Evolutionary conservation across 331 rosid species (phyloP), one percentile per base, ranked within the genome.

Genomic region (Spiraea crenata): DNA sequence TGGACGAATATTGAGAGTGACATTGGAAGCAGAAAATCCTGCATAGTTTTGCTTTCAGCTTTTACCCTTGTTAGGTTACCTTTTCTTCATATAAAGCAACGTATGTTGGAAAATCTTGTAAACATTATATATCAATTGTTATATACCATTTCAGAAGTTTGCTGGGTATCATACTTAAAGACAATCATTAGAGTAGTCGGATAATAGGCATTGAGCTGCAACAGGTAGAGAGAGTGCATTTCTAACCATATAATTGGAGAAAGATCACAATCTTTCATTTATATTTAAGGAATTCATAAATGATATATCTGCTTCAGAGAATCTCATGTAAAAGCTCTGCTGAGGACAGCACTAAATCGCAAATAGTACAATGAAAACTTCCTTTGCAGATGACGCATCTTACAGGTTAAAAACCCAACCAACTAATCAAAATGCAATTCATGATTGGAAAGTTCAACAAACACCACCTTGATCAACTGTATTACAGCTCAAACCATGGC

Each of bases 1-100:
- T 95, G 91, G 99, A 95, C 9, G 99, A 91, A 84, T 95, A 91
- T 74, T 93, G 87, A 89, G 76, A 34, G 6, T 71, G 14, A 37
- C 76, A 71, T 54, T 57, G 71, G 80, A 84, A 80, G 81, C 81
- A 61, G 73, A 80, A 65, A 70, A 45, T 71, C 63, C 68, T 76
- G 82, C 75, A 52, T 47, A 8, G 11, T 74, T 79, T 80, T 78
- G 77, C 79, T 56, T 64, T 69, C 77, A 48, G 73, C 59, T 74
- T 80, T 71, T 9, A 76, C 69, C 15, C 46, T 70, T 44, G 56
- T 57, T 57, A 50, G 34, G 57, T 56, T 55, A 40, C 41, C 42
- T 64, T 70, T 60, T 34, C 47, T 70, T 40, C 59, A 76, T 50
- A 51, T 35, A 63, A n/a, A 65, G 62, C 35, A 54, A 40, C 46